Evolutionary conservation across 2,329 filamentous ascomycete genomes (phyloP).

Genomic region (Hymenoscyphus scutula): DNA sequence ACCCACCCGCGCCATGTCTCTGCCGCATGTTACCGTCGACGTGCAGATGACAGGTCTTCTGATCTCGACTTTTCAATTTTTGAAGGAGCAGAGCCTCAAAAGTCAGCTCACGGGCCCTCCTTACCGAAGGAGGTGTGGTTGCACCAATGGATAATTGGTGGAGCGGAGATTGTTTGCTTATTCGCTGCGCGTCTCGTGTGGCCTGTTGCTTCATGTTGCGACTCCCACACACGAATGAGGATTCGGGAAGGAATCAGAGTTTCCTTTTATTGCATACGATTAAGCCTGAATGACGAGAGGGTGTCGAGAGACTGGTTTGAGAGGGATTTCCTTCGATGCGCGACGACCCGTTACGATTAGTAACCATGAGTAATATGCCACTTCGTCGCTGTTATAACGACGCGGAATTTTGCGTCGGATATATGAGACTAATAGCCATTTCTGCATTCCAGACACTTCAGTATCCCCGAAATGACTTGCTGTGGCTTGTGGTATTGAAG

Average conservation of each 20-base stretch:
- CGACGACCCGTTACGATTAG: background rate
- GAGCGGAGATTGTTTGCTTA: background rate
- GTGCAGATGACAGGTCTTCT: background rate
- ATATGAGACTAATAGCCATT: background rate
- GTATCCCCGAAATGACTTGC: background rate
- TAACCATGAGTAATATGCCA: background rate
- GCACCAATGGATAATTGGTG: background rate
- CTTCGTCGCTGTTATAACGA: background rate
- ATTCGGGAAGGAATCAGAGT: background rate
- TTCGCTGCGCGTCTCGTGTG: background rate
- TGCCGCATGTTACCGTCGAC: background rate
- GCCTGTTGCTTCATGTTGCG: background rate
- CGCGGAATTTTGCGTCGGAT: background rate
- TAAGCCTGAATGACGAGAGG: background rate
- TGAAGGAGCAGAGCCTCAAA: background rate
- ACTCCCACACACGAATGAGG: background rate
- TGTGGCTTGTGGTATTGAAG: too few species aligned
- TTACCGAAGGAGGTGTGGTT: background rate
- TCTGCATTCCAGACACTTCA: background rate
- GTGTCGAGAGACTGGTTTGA: background rate
- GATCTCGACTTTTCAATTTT: background rate
- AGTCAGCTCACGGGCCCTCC: background rate
- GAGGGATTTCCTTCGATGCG: background rate
- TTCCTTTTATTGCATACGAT: background rate
- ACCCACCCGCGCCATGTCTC: background rate